Conservation (phyloP, 805 yeast species). For the Cephaloascus albidus region DNA sequence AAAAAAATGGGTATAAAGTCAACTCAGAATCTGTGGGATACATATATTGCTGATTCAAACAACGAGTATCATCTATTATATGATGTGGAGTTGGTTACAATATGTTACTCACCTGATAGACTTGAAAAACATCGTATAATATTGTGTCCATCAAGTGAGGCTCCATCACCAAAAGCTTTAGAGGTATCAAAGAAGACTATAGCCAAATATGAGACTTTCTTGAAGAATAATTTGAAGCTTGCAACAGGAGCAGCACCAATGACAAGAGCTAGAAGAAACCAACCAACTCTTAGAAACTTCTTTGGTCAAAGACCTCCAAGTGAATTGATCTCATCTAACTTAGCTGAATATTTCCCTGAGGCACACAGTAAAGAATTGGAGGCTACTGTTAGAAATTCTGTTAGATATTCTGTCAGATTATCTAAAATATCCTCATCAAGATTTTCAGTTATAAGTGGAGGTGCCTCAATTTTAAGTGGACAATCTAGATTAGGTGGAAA, state of each 20-base stretch:
- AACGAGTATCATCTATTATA: slow-evolving; percentile 39
- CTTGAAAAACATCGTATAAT: slow-evolving; percentile 63
- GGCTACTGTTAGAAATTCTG: slow-evolving; percentile 76
- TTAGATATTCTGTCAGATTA: slow-evolving; percentile 63
- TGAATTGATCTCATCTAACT: slow-evolving; percentile 79
- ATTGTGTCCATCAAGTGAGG: slow-evolving; percentile 52
- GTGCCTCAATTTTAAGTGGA: slow-evolving; percentile 7
- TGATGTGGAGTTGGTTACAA: slow-evolving; percentile 75
- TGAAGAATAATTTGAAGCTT: slow-evolving; percentile 2
- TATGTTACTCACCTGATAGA: slow-evolving; percentile 69
- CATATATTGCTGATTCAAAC: slow-evolving; percentile 43
- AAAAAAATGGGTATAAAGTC: slow-evolving; percentile 42
- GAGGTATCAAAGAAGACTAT: slow-evolving; percentile 42
- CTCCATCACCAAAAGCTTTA: slow-evolving; percentile 55
- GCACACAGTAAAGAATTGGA: slow-evolving; percentile 64
- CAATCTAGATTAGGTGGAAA: slow-evolving; percentile 1
- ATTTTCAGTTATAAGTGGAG: slow-evolving; percentile 1
- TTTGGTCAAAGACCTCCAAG: slow-evolving; percentile 92
- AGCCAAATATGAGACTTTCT: slow-evolving; percentile 7
- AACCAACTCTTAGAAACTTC: slow-evolving; percentile 31
- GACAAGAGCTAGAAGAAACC: slow-evolving; percentile 1
- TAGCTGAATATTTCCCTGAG: slow-evolving; percentile 87
- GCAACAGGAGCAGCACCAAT: slow-evolving; percentile 6
- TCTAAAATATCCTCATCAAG: slow-evolving; percentile 22
- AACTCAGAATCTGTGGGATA: slow-evolving; percentile 42